Conservation (phyloP, 768 basidiomycete genomes). For the Roridomyces roridus region DNA sequence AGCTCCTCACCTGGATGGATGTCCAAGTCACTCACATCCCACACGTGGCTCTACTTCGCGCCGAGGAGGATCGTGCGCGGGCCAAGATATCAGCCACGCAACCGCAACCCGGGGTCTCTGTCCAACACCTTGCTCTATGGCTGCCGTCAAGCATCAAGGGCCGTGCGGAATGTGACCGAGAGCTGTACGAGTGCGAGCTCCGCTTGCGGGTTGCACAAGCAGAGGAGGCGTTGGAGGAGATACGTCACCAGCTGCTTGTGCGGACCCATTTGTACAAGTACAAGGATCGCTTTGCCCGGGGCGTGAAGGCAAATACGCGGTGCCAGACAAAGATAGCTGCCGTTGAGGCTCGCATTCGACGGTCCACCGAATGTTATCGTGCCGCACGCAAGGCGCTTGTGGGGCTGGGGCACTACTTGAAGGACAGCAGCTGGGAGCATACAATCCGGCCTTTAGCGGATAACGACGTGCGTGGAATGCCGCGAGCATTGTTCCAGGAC, state of each 20-base stretch:
- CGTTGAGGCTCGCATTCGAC: neutral
- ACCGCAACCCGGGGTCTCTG: slow-evolving; percentile 5
- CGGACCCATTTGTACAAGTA: slow-evolving; percentile 34
- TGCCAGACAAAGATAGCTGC: slow-evolving; percentile 24
- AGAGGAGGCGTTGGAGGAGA: slow-evolving; percentile 30
- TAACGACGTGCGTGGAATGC: slow-evolving; percentile 1
- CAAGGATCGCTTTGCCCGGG: slow-evolving; percentile 33
- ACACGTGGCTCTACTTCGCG: neutral
- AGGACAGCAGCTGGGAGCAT: slow-evolving; percentile 24
- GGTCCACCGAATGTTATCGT: neutral
- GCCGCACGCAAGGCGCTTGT: slow-evolving; percentile 2
- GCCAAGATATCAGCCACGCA: neutral
- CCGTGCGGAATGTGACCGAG: neutral
- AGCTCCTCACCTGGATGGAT: slow-evolving; percentile 13
- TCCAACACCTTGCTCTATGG: slow-evolving; percentile 12
- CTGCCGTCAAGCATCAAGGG: slow-evolving; percentile 9
- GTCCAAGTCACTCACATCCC: slow-evolving; percentile 6
- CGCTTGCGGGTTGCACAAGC: slow-evolving; percentile 36
- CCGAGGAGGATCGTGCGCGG: slow-evolving; percentile 2
- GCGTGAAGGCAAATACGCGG: slow-evolving; percentile 32
- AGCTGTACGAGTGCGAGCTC: slow-evolving; percentile 30
- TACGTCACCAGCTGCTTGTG: slow-evolving; percentile 36
- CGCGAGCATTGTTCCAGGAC: neutral
- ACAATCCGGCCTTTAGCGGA: slow-evolving; percentile 18
- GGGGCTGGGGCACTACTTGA: slow-evolving; percentile 10